Base-by-base conservation (phyloP, 2,329 filamentous ascomycete genomes). In the Thelonectria rubi region DNA sequence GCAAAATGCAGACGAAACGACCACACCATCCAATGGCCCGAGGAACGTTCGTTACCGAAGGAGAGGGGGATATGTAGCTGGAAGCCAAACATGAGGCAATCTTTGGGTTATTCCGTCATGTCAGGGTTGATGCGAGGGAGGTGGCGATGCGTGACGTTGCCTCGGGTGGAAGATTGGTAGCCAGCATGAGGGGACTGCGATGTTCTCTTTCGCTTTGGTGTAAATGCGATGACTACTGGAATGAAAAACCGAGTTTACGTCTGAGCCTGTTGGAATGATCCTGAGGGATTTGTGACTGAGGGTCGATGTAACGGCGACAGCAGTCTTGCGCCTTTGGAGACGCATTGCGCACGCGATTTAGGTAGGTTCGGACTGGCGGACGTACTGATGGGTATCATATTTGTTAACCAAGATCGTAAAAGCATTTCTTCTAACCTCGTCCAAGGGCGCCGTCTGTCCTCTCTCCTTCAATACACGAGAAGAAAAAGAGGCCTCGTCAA, bases 171-270 rank as follows among this genome's bases (percentile, higher is more conserved):
- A 58, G 62, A 54, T 37, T 52, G 61, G 49, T 64, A 70, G 58
- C 55, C 70, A 68, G 53, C 58, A 65, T 34, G 50, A 58, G 57
- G 62, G 15, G 58, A 62, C 34, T 47, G n/a, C 17, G 52, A 58
- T 48, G 66, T 64, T 49, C 58, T 50, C 68, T 7, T 30, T 64
- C 18, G 24, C 53, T 45, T 55, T 69, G 60, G 66, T 72, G 55
- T 47, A 72, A 69, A 57, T 67, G 68, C 42, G 51, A 72, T 56
- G 58, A 68, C 58, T 72, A 71, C 67, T 72, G 69, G 68, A 72
- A 72, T 68, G 68, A 67, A 64, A 20, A 30, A 43, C 11, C 15
- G 39, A 46, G 37, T 30, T 24, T 30, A 30, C 26, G 26, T 30
- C 14, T 24, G 49, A 60, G 53, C 49, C 26, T 59, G 4, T 51